Evolutionary conservation across 2,329 filamentous ascomycete genomes (phyloP).

Genomic region (Ilyonectria destructans): DNA sequence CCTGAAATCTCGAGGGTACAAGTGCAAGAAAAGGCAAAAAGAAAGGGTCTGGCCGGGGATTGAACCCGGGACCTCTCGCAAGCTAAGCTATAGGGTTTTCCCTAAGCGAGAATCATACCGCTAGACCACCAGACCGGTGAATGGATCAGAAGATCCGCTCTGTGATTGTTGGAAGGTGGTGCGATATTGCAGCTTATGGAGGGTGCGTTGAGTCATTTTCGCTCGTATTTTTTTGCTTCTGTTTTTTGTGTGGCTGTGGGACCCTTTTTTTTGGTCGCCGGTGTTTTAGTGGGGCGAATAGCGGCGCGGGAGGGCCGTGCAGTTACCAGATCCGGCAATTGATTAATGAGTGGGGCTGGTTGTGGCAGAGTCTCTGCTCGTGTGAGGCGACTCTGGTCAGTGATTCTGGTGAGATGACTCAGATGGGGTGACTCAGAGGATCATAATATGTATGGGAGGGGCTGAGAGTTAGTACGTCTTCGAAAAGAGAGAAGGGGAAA

Average conservation of each 20-base stretch:
- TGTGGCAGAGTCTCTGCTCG: background rate
- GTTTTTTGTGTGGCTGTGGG: constrained; percentile 9
- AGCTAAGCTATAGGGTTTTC: constrained; percentile 58
- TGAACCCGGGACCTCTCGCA: constrained; percentile 66
- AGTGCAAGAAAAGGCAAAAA: constrained; percentile 45
- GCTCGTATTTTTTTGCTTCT: background rate
- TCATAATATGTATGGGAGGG: too few relatives aligned
- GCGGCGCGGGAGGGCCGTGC: background rate
- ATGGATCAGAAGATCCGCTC: constrained; percentile 25
- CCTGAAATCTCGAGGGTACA: background rate
- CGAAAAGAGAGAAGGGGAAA: too few relatives aligned
- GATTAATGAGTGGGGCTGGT: background rate
- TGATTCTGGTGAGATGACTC: too few relatives aligned
- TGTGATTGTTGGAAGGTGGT: constrained; percentile 28
- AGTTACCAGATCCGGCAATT: background rate
- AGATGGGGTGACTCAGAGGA: too few relatives aligned
- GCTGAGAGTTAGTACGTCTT: too few relatives aligned
- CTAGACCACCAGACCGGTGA: constrained; percentile 71
- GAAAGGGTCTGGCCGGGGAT: constrained; percentile 62
- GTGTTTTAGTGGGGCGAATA: background rate
- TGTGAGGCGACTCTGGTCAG: background rate
- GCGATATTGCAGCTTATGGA: constrained; percentile 33
- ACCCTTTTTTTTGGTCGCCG: background rate
- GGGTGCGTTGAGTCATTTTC: constrained; percentile 29
- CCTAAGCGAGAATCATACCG: constrained; percentile 83